Evolutionary conservation across 2,329 filamentous ascomycete species (phyloP).

Genomic region (Cladosporium sp.): DNA sequence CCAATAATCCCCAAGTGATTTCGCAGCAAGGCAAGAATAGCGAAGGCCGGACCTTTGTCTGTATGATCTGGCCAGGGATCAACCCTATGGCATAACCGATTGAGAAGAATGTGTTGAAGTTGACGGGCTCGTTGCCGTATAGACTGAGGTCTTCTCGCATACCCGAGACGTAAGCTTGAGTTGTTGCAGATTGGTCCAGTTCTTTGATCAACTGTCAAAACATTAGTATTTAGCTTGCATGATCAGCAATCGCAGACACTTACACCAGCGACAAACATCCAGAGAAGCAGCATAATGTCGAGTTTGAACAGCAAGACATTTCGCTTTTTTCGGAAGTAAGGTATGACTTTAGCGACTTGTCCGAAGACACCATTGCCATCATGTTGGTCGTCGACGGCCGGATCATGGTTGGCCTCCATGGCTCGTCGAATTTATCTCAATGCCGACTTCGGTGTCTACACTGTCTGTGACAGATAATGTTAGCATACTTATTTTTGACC

Average conservation of each 20-base stretch:
- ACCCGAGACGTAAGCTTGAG: conserved; percentile 44
- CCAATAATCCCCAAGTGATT: conserved; percentile 8
- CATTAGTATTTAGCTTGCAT: neutral
- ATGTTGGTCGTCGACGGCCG: neutral
- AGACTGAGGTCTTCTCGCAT: conserved; percentile 11
- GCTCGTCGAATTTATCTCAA: neutral
- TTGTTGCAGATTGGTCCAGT: conserved; percentile 41
- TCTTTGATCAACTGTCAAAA: conserved; percentile 51
- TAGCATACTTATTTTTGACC: neutral
- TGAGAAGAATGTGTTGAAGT: conserved; percentile 24
- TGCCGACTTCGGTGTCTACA: neutral
- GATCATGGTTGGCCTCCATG: neutral
- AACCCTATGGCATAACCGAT: conserved; percentile 25
- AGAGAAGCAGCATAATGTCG: conserved; percentile 10
- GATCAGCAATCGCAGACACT: neutral
- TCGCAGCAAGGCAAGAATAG: conserved; percentile 9
- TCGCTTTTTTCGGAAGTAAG: neutral
- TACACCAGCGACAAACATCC: conserved; percentile 14
- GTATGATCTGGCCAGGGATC: conserved; percentile 23
- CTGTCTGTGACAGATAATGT: neutral
- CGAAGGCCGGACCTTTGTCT: conserved; percentile 21
- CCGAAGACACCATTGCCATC: neutral
- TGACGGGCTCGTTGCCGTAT: conserved; percentile 20
- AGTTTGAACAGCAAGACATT: conserved; percentile 13
- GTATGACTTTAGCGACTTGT: neutral